Evolutionary conservation across 768 basidiomycete species (phyloP).

Genomic region (Leccinum longicurvipes): DNA sequence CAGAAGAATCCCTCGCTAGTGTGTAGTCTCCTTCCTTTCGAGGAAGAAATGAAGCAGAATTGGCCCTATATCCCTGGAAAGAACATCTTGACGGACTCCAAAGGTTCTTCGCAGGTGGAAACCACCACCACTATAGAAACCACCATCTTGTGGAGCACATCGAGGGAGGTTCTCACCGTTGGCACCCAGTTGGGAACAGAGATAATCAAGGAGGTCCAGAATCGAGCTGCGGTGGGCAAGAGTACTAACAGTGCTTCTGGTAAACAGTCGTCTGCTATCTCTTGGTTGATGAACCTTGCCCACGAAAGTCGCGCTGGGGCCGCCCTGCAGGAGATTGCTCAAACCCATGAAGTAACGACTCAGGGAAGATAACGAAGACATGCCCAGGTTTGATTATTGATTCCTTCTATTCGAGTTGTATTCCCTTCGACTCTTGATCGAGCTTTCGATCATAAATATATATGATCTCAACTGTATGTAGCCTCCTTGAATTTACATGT

Average conservation of each 20-base stretch:
- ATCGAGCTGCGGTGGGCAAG: constrained; percentile 6
- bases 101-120: constrained; percentile 6
- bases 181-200: constrained; percentile 17
- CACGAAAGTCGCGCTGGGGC: constrained; percentile 25
- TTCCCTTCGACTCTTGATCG: background rate
- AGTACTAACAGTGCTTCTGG: constrained; percentile 6
- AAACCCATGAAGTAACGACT: background rate
- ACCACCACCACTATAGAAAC: background rate
- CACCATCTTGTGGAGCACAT: constrained; percentile 14
- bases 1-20: constrained; percentile 45
- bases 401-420: background rate
- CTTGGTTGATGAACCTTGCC: constrained; percentile 24
- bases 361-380: background rate
- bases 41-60: constrained; percentile 43
- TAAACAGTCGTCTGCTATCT: constrained; percentile 15
- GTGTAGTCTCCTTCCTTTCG: constrained; percentile 44
- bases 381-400: background rate
- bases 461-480: background rate
- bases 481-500: background rate
- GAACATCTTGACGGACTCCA: constrained; percentile 9
- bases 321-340: constrained; percentile 21
- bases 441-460: background rate
- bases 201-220: constrained; percentile 21
- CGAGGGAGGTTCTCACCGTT: constrained; percentile 15
- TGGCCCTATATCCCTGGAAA: constrained; percentile 44